Evolutionary conservation across 805 yeast genomes (phyloP).

Genomic region (Isabelozyma pseudorhagii): DNA sequence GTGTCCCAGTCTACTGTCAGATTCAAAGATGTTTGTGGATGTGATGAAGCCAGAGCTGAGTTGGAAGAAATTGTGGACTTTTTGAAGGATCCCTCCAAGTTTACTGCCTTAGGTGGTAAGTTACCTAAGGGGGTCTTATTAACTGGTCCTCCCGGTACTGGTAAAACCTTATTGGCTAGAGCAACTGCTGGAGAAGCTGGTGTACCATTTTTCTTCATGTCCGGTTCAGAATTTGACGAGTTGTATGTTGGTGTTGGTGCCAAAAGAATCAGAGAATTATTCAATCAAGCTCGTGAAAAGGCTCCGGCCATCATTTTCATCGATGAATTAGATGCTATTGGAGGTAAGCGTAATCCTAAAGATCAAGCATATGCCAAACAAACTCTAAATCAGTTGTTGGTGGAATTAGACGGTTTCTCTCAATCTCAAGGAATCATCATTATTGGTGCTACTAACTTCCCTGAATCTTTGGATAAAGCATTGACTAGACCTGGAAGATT

Average conservation of each 20-base stretch:
- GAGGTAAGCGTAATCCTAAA: slow-evolving; percentile 94
- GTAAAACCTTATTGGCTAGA: slow-evolving; percentile 92
- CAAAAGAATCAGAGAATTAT: slow-evolving; percentile 91
- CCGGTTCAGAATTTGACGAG: slow-evolving; percentile 98
- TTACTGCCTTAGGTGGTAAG: slow-evolving; percentile 96
- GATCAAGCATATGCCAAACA: slow-evolving; percentile 99
- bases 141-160: slow-evolving; percentile 99
- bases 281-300: slow-evolving; percentile 87
- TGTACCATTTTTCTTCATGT: slow-evolving; percentile 97
- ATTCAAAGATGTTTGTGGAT: slow-evolving; percentile 93
- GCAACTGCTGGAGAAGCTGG: slow-evolving; percentile 99
- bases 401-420: slow-evolving; percentile 92
- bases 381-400: slow-evolving; percentile 91
- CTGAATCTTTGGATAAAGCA: slow-evolving; percentile 95
- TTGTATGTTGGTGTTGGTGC: slow-evolving; percentile 99
- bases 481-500: slow-evolving; percentile 97
- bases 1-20: slow-evolving; percentile 81
- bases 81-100: slow-evolving; percentile 91
- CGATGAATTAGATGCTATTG: slow-evolving; percentile 98
- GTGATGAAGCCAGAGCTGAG: slow-evolving; percentile 97
- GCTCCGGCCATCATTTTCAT: slow-evolving; percentile 97
- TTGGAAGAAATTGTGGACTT: slow-evolving; percentile 98
- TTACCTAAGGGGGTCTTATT: slow-evolving; percentile 94
- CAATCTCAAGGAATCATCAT: slow-evolving; percentile 91
- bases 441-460: slow-evolving; percentile 98